Evolutionary conservation across 73 alveolate species (phyloP), one percentile per base, ranked within the genome.

Genomic region (Stentor roeselii): DNA sequence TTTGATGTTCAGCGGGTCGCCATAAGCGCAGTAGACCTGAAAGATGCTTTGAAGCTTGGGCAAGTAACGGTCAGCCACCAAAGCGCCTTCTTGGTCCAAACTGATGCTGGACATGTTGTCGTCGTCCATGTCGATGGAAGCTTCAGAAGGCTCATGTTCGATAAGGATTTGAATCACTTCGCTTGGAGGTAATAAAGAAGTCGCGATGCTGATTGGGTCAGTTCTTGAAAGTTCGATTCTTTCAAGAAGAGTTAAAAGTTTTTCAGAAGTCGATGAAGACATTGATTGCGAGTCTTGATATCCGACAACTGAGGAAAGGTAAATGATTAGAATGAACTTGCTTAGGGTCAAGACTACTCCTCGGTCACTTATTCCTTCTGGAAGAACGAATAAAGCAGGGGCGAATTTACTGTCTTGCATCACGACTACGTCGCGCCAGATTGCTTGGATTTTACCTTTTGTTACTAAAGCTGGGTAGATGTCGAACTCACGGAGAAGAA

Each of bases 171-270:
- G 74, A n/a, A 58, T 58, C 27, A 58, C 74, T 1, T 58, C 74
- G 0, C 35, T 58, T 0, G 74, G 27, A 58, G 74, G 74, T 31
- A 58, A 58, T 58, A 58, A 2, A 21, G 74, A 58, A 31, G 15
- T 58, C 2, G 15, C n/a, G 42, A 42, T 40, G 3, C 60, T 84
- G 2, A 58, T 58, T n/a, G 74, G 35, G 2, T 31, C 83, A 21
- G 91, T 92, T 78, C 83, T 42, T 4, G 95, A 86, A 3, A 90
- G 88, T 76, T 91, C 96, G 93, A 91, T 87, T 75, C 96, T 87
- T 83, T 91, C 96, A 3, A 91, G 87, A 27, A 91, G 60, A 3
- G 88, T 61, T 58, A 88, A 60, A 3, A 91, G 83, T 82, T 59
- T 83, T 77, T 91, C 96, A 0, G 93, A 67, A 58, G 15, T 58